These are phyloP conservation scores for Penicillium sp. DNA, from an alignment of 2,329 filamentous ascomycete genomes.

Conservation along the genomic window DNA sequence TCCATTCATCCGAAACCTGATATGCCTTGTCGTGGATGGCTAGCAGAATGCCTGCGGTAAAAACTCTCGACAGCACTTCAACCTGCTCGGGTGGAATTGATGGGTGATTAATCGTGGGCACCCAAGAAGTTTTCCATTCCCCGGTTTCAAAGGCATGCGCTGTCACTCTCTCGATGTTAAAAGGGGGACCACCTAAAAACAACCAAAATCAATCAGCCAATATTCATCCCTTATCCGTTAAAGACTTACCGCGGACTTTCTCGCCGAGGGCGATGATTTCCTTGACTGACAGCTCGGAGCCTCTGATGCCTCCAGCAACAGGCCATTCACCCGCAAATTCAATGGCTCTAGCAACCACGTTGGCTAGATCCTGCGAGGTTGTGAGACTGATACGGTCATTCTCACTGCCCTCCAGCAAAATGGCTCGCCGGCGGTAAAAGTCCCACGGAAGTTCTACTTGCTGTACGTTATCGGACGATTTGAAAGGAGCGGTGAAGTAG, in stretches of 20 bases:
- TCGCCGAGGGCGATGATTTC: slow-evolving; percentile 39
- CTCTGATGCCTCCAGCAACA: slow-evolving; percentile 41
- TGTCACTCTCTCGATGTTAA: slow-evolving; percentile 33
- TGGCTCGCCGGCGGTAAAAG: slow-evolving; percentile 37
- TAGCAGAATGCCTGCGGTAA: slow-evolving; percentile 29
- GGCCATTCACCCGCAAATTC: slow-evolving; percentile 49
- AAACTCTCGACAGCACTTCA: slow-evolving; percentile 22
- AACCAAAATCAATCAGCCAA: not conserved
- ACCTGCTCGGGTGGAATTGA: slow-evolving; percentile 30
- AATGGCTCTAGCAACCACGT: slow-evolving; percentile 40
- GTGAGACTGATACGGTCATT: slow-evolving; percentile 36
- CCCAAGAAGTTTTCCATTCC: slow-evolving; percentile 28
- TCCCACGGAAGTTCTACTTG: slow-evolving; percentile 38
- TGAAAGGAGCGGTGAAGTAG: slow-evolving; percentile 56
- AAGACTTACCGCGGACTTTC: slow-evolving; percentile 36
- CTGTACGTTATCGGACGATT: slow-evolving; percentile 49
- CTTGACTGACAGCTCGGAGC: slow-evolving; percentile 31
- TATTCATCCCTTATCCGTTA: not conserved
- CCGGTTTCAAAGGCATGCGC: slow-evolving; percentile 36
- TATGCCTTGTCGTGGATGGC: slow-evolving; percentile 3
- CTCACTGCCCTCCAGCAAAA: slow-evolving; percentile 35
- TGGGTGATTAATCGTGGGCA: slow-evolving; percentile 30
- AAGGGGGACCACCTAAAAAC: slow-evolving; percentile 7
- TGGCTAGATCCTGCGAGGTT: slow-evolving; percentile 39
- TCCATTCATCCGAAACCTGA: slow-evolving; percentile 39